These are phyloP conservation scores for Botrytis pseudocinerea DNA, from an alignment of 2,329 filamentous ascomycete species.

Conservation along the genomic window DNA sequence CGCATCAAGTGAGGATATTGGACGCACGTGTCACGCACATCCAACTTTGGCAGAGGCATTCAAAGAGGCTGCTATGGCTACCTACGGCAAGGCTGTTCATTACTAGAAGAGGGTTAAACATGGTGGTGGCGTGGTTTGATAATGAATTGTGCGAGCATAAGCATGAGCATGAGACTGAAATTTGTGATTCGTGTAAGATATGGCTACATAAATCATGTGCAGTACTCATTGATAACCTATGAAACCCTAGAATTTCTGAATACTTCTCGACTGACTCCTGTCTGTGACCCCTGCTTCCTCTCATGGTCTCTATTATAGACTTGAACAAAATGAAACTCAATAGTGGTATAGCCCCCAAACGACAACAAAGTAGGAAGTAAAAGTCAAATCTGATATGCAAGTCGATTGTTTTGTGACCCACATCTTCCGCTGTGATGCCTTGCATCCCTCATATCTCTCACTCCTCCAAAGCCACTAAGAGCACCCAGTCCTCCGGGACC, in stretches of 20 bases:
- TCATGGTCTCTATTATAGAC: not conserved
- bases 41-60: constrained; percentile 87
- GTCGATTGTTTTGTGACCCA: constrained; percentile 2
- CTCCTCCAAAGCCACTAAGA: not conserved
- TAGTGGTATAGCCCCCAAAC: not conserved
- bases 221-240: constrained; percentile 26
- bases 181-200: constrained; percentile 39
- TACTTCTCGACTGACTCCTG: not conserved
- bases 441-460: constrained; percentile 15
- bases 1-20: constrained; percentile 91
- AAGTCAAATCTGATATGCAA: constrained; percentile 4
- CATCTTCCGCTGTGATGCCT: constrained; percentile 14
- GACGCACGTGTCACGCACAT: constrained; percentile 93
- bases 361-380: not conserved
- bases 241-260: constrained; percentile 15
- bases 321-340: not conserved
- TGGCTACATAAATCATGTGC: constrained; percentile 33
- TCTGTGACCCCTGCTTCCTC: not conserved
- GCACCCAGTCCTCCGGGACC: not conserved
- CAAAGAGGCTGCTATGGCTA: constrained; percentile 99
- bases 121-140: constrained; percentile 13
- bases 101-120: constrained; percentile 58
- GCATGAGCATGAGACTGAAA: constrained; percentile 21
- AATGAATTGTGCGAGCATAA: constrained; percentile 15
- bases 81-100: constrained; percentile 93